Base-by-base conservation (phyloP, 2,329 filamentous ascomycete genomes). In the Curvularia sp. region DNA sequence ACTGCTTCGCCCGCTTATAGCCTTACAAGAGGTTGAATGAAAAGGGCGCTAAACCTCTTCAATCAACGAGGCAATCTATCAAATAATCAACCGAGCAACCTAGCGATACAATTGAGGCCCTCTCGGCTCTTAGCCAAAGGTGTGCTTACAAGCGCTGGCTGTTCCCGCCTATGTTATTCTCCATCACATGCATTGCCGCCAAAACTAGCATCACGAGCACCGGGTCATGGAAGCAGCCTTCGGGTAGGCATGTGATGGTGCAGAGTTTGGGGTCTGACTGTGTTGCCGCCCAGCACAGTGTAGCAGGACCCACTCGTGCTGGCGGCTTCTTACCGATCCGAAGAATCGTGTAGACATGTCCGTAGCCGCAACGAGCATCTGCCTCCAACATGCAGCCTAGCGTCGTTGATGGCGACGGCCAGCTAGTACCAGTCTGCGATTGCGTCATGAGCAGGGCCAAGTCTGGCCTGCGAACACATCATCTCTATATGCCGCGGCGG, bases 121-220 rank as follows among this genome's bases (percentile, higher is more conserved):
- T 28, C 24, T 44, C 26, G 24, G 24, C 6, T 18, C 42, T 24
- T 28, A 13, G n/a, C 22, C 42, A 28, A 10, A 18, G 42, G 24
- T 24, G 13, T 44, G 6, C 15, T 26, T 28, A 38, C 35, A 44
- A 28, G 58, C 55, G 55, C 52, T 52, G 55, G 52, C 51, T 52
- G 53, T 51, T 56, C 53, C 57, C 57, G 55, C 53, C 28, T 47
- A 55, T 52, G 58, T 60, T 59, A 55, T 58, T 20, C 50, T 20
- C 22, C 9, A 24, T 62, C 60, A 62, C 60, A 57, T 62, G 60
- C 26, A 20, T 4, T 10, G 28, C 20, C 33, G 24, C 26, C 10
- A 46, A 26, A 31, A 42, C 20, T 15, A 15, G 39, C 28, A 39
- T 47, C 42, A 44, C 24, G 30, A n/a, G 42, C 24, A 48, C 33